These are phyloP conservation scores for Crithidia fasciculata DNA, from an alignment of 208 protist genomes.

Conservation along the genomic window DNA sequence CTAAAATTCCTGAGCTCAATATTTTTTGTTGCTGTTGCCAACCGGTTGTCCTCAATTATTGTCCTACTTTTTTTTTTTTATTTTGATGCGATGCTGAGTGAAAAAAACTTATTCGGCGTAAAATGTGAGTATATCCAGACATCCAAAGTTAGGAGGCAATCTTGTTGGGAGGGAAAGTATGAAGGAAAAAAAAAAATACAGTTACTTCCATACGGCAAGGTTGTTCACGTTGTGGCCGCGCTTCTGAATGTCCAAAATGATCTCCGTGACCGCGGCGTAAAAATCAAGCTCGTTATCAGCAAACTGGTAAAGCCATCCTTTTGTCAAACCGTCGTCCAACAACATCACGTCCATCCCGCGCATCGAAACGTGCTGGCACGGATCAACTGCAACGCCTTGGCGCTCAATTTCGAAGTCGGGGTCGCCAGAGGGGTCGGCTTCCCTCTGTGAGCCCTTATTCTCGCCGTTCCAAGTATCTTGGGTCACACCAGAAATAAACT, in stretches of 20 bases:
- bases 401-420: constrained; percentile 38
- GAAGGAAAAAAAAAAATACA: background rate
- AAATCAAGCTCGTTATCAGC: constrained; percentile 74
- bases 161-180: background rate
- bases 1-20: background rate
- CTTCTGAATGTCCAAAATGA: constrained; percentile 71
- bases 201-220: constrained; percentile 46
- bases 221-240: constrained; percentile 77
- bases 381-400: constrained; percentile 41
- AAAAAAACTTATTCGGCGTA: too few relatives aligned
- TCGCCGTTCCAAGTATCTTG: constrained; percentile 19
- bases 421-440: constrained; percentile 25
- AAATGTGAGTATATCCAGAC: too few relatives aligned
- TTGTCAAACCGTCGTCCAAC: constrained; percentile 76
- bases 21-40: background rate
- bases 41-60: background rate
- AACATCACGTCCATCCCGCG: constrained; percentile 84
- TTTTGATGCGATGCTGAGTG: too few relatives aligned
- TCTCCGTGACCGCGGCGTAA: constrained; percentile 60
- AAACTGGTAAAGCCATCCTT: constrained; percentile 67
- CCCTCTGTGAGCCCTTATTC: constrained; percentile 3
- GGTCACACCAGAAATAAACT: constrained; percentile 50
- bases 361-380: constrained; percentile 81
- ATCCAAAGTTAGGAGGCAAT: too few relatives aligned
- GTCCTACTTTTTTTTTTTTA: background rate